Conservation (phyloP, 2,329 filamentous ascomycete genomes). For the Talaromyces pinophilus region DNA sequence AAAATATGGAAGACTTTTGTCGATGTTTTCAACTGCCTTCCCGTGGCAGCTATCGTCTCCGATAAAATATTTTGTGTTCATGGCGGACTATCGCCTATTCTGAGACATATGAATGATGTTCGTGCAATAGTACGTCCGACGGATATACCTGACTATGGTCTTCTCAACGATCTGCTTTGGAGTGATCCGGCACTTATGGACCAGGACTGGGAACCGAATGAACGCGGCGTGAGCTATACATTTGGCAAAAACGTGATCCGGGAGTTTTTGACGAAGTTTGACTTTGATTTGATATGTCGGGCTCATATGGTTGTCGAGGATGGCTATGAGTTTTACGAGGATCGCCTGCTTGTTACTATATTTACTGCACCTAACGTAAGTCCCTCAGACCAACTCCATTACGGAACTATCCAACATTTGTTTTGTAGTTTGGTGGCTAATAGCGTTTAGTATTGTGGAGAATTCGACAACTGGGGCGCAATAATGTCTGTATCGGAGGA, state of each 20-base stretch:
- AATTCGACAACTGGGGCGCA: conserved; percentile 98
- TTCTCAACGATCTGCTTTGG: conserved; percentile 95
- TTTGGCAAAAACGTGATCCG: conserved; percentile 98
- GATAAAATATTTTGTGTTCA: conserved; percentile 98
- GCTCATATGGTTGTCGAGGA: conserved; percentile 99
- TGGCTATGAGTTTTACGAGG: conserved; percentile 97
- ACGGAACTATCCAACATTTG: neutral
- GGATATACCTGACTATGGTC: conserved; percentile 93
- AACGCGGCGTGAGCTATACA: conserved; percentile 95
- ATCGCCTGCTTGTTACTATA: conserved; percentile 90
- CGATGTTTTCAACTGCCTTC: conserved; percentile 92
- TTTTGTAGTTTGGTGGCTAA: neutral
- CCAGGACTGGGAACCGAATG: conserved; percentile 95
- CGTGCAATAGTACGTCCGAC: conserved; percentile 92
- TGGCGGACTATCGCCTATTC: conserved; percentile 85
- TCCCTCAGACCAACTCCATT: conserved; percentile 29
- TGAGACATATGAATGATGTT: conserved; percentile 97
- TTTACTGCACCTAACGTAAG: conserved; percentile 96
- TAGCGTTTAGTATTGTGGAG: conserved; percentile 78
- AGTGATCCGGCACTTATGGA: conserved; percentile 98
- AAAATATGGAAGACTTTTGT: conserved; percentile 99
- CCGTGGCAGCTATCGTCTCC: conserved; percentile 93
- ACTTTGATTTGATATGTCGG: conserved; percentile 95
- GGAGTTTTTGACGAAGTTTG: conserved; percentile 88
- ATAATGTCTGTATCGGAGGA: conserved; percentile 97